These are phyloP conservation scores for Psophocarpus tetragonolobus DNA, from an alignment of 306 rosid species.

Conservation along the genomic window DNA sequence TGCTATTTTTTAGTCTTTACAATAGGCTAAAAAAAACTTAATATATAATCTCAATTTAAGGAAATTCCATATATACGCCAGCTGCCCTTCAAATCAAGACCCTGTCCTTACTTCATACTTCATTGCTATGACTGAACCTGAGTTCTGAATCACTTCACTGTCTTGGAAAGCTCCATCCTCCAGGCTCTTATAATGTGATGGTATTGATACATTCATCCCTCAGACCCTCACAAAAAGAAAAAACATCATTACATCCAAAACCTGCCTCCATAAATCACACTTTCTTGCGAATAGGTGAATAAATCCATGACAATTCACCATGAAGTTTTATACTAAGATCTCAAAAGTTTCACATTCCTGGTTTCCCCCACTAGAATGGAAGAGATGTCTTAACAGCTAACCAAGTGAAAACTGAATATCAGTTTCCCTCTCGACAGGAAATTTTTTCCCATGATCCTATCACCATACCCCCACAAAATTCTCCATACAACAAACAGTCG, in stretches of 20 bases:
- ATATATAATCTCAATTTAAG: background rate
- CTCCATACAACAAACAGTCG: background rate
- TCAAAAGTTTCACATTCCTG: background rate
- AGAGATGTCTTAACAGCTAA: background rate
- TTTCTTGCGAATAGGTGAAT: background rate
- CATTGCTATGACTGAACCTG: background rate
- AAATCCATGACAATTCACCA: background rate
- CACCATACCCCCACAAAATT: background rate
- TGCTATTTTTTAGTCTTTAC: no score
- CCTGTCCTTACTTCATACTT: background rate
- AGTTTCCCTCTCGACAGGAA: background rate
- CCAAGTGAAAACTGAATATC: conserved; percentile 13
- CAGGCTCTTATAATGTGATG: background rate
- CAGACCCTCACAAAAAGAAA: no score
- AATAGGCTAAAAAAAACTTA: no score
- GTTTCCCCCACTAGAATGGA: background rate
- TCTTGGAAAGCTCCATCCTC: background rate
- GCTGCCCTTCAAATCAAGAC: background rate
- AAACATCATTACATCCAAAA: background rate
- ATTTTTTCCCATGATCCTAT: background rate
- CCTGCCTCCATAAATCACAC: background rate
- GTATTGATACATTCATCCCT: background rate
- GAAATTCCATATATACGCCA: background rate
- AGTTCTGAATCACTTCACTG: background rate
- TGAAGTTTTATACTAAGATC: background rate